A percentile compares a stretch with the other conserved stretches of the same genome.
These are phyloP conservation scores for Bifiguratus adelaidae DNA, from an alignment of 192 early-diverging fungal species.

Conservation along the genomic window DNA sequence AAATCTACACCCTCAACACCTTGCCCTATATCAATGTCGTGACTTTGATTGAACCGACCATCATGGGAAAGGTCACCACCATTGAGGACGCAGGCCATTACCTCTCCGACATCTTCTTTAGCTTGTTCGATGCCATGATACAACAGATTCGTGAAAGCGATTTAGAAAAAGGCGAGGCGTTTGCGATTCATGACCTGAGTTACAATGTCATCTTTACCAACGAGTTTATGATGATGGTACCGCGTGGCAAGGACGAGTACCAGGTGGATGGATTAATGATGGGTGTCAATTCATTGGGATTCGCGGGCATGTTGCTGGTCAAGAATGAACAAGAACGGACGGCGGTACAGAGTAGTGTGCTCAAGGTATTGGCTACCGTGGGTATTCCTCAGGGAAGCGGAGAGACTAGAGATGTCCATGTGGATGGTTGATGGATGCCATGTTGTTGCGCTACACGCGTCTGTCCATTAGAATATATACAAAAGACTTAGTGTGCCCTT, in stretches of 20 bases:
- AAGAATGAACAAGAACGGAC: constrained; percentile 21
- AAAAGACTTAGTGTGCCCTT: too few relatives aligned
- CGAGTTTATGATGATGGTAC: constrained; percentile 41
- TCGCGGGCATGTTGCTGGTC: constrained; percentile 32
- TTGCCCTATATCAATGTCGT: constrained; percentile 29
- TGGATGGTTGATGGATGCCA: too few relatives aligned
- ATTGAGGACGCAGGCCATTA: constrained; percentile 25
- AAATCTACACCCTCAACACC: constrained; percentile 30
- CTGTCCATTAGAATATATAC: too few relatives aligned
- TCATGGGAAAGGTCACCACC: background rate
- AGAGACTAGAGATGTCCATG: too few relatives aligned
- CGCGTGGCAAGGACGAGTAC: constrained; percentile 13
- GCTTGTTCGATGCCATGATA: constrained; percentile 34
- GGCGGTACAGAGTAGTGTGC: background rate
- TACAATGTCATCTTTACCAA: constrained; percentile 44
- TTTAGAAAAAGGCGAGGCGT: too few relatives aligned
- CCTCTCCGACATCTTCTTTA: constrained; percentile 30
- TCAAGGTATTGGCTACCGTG: background rate
- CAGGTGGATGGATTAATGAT: constrained; percentile 7
- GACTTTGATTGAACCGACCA: constrained; percentile 14
- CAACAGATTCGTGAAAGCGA: constrained; percentile 27
- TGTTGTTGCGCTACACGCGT: too few relatives aligned
- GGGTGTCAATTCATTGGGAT: constrained; percentile 38
- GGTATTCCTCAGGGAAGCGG: too few relatives aligned
- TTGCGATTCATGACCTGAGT: constrained; percentile 10